Percentiles rank a stretch among this genome's conserved stretches.
phyloP scores from a whole-genome alignment of 345 rosid species.

The Ceriops decandra region DNA sequence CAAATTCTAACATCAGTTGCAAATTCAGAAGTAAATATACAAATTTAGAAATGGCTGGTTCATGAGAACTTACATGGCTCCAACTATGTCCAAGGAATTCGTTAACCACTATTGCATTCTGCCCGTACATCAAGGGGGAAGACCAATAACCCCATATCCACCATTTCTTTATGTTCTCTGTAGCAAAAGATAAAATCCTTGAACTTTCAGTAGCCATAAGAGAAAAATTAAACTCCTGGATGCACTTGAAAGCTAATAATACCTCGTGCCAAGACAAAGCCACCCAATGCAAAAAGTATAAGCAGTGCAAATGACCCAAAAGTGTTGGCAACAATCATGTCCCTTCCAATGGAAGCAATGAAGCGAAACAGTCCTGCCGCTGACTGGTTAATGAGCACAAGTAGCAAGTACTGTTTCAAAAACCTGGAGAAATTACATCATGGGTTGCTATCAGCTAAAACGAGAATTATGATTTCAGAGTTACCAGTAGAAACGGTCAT shows the following conservation, averaged over 20 bases:
- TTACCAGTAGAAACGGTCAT: neutral
- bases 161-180: slow-evolving; percentile 17
- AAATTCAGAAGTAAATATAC: neutral
- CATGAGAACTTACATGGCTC: slow-evolving; percentile 26
- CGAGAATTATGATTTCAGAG: neutral
- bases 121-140: slow-evolving; percentile 18
- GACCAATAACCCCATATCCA: slow-evolving; percentile 23
- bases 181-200: neutral
- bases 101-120: slow-evolving; percentile 8
- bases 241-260: neutral
- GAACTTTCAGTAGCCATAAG: neutral
- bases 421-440: slow-evolving; percentile 32
- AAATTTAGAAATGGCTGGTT: neutral
- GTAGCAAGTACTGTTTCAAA: slow-evolving; percentile 60
- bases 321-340: slow-evolving; percentile 53
- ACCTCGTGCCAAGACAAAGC: slow-evolving; percentile 61
- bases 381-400: slow-evolving; percentile 49
- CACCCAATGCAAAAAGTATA: slow-evolving; percentile 50
- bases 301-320: slow-evolving; percentile 61
- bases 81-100: slow-evolving; percentile 18
- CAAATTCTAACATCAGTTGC: neutral
- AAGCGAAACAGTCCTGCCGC: slow-evolving; percentile 61
- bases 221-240: neutral
- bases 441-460: neutral
- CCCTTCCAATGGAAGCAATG: slow-evolving; percentile 53